Conservation (phyloP, 345 rosid species). For the Gossypium thurberi region DNA sequence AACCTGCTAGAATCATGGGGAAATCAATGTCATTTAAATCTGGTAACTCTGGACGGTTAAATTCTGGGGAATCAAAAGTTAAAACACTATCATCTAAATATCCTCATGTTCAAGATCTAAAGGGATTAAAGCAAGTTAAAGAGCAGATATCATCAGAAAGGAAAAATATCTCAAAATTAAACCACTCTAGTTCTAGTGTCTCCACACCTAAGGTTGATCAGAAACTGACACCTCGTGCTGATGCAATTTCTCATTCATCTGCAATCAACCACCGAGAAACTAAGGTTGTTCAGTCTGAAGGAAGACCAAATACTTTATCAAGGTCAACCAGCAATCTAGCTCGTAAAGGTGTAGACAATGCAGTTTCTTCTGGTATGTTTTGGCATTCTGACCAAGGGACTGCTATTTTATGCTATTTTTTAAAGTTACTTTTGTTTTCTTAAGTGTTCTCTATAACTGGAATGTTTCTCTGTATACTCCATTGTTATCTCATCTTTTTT, state of each 20-base stretch:
- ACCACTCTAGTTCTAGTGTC: slow-evolving; percentile 32
- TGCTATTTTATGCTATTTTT: not conserved
- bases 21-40: slow-evolving; percentile 69
- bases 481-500: slow-evolving; percentile 4
- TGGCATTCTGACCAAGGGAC: slow-evolving; percentile 6
- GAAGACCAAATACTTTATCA: slow-evolving; percentile 41
- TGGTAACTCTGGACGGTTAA: slow-evolving; percentile 36
- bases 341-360: slow-evolving; percentile 48
- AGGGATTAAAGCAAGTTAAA: slow-evolving; percentile 49
- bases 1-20: slow-evolving; percentile 39
- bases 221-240: slow-evolving; percentile 50
- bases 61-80: slow-evolving; percentile 50
- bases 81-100: slow-evolving; percentile 44
- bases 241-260: slow-evolving; percentile 31
- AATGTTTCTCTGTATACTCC: not conserved
- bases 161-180: slow-evolving; percentile 35
- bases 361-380: slow-evolving; percentile 48
- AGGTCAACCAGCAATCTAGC: slow-evolving; percentile 46
- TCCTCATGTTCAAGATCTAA: slow-evolving; percentile 46
- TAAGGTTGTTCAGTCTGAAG: slow-evolving; percentile 51
- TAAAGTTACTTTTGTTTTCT: not conserved
- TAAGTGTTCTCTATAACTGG: not conserved
- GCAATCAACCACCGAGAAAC: slow-evolving; percentile 42
- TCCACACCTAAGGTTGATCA: slow-evolving; percentile 46
- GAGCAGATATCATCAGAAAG: slow-evolving; percentile 42